Conservation (phyloP, 352 stramenopile species). For the Phytophthora pisi region DNA sequence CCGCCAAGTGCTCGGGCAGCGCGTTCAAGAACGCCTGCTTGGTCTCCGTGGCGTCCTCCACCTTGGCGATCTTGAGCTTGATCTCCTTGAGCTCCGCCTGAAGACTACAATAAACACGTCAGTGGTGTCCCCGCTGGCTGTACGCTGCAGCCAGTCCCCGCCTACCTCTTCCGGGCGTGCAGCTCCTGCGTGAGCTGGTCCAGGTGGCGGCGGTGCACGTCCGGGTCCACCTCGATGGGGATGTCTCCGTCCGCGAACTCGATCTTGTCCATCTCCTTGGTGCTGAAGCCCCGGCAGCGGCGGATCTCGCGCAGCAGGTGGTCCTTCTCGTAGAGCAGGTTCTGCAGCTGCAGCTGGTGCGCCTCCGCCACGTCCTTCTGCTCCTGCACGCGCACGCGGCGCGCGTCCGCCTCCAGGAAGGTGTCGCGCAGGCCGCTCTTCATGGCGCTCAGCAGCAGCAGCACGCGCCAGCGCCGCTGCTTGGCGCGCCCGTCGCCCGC, state of each 20-base stretch:
- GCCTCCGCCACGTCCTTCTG: constrained; percentile 77
- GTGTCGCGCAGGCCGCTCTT: constrained; percentile 69
- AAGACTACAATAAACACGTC: constrained; percentile 38
- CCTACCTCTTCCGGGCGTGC: constrained; percentile 60
- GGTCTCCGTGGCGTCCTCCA: constrained; percentile 54
- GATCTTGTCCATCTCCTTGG: constrained; percentile 85
- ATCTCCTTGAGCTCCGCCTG: constrained; percentile 64
- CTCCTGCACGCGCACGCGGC: constrained; percentile 67
- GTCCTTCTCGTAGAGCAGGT: constrained; percentile 86
- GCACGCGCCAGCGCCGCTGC: constrained; percentile 57
- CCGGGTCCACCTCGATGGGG: constrained; percentile 60
- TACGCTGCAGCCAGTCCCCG: neutral
- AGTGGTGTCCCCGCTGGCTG: too few relatives aligned
- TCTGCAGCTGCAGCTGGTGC: constrained; percentile 82
- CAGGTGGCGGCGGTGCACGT: constrained; percentile 65
- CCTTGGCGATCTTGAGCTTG: constrained; percentile 62
- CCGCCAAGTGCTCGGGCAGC: constrained; percentile 51
- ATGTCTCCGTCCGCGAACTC: constrained; percentile 59
- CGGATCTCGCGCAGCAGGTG: constrained; percentile 80
- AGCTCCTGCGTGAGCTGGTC: constrained; percentile 74
- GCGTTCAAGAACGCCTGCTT: constrained; percentile 71
- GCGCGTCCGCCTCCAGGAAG: constrained; percentile 71
- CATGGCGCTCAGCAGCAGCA: constrained; percentile 60
- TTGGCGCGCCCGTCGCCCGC: constrained; percentile 31
- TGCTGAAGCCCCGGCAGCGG: constrained; percentile 71